Percentiles rank a stretch among this genome's conserved stretches.
Evolutionary conservation across 345 rosid species (phyloP).

Genomic region (Citrus unshiu): DNA sequence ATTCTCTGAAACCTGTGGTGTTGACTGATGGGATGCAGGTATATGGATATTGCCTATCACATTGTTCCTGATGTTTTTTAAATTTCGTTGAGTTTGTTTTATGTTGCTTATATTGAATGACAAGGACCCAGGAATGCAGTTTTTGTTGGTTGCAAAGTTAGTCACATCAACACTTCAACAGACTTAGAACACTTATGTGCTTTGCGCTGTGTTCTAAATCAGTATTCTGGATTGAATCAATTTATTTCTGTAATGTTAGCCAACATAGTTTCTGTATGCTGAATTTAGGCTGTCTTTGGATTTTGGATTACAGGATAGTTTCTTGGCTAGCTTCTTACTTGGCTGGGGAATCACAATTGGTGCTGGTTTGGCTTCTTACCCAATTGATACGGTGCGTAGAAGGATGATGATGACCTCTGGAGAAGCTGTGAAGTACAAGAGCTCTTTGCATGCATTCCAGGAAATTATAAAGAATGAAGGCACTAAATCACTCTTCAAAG

Average conservation of each 20-base stretch:
- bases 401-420: constrained; percentile 79
- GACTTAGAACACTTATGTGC: not conserved
- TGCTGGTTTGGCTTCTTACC: constrained; percentile 58
- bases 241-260: not conserved
- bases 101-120: not conserved
- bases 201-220: not conserved
- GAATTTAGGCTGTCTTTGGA: not conserved
- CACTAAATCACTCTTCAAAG: constrained; percentile 54
- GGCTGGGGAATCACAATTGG: constrained; percentile 65
- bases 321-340: constrained; percentile 53
- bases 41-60: not conserved
- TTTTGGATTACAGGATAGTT: constrained; percentile 48
- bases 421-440: constrained; percentile 62
- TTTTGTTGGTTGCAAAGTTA: not conserved
- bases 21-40: constrained; percentile 49
- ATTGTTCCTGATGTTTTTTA: not conserved
- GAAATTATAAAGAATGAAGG: constrained; percentile 60
- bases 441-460: constrained; percentile 43
- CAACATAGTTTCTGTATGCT: not conserved
- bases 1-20: constrained; percentile 61
- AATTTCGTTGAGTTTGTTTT: not conserved
- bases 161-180: not conserved
- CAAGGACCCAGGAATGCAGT: not conserved
- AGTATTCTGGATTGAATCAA: not conserved
- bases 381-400: constrained; percentile 59